A percentile compares a stretch with the other conserved stretches of the same genome.
Evolutionary conservation across 306 rosid genomes (phyloP).

Genomic region (Casuarina equisetifolia): DNA sequence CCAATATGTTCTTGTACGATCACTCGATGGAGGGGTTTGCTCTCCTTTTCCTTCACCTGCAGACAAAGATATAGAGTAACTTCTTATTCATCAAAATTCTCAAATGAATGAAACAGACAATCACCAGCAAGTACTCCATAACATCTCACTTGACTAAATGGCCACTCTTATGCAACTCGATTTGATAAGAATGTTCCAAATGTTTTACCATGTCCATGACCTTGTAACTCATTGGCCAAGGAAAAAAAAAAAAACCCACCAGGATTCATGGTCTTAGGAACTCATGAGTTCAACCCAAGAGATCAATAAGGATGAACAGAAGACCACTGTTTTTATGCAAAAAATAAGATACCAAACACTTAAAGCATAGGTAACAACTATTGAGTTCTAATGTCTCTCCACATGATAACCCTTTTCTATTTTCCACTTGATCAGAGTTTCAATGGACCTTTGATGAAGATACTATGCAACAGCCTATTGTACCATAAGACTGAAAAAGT

Average conservation of each 20-base stretch:
- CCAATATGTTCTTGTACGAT: slow-evolving; percentile 78
- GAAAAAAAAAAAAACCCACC: not conserved
- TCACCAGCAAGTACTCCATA: slow-evolving; percentile 12
- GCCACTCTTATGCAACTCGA: not conserved
- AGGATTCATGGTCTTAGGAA: not conserved
- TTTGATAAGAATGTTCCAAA: not conserved
- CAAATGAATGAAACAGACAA: slow-evolving; percentile 20
- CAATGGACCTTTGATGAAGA: not conserved
- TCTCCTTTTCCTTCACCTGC: slow-evolving; percentile 51
- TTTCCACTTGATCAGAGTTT: not conserved
- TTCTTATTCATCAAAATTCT: slow-evolving; percentile 19
- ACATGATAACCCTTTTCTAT: not conserved
- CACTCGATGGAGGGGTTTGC: slow-evolving; percentile 36
- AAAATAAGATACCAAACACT: not conserved
- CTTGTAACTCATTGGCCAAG: not conserved
- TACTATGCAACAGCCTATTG: not conserved
- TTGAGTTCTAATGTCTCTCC: slow-evolving; percentile 1
- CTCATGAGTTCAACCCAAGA: not conserved
- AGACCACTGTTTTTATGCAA: not conserved
- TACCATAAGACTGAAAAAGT: not conserved
- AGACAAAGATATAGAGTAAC: slow-evolving; percentile 27
- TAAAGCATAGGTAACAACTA: not conserved
- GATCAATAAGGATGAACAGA: not conserved
- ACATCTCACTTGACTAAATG: slow-evolving; percentile 6
- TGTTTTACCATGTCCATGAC: not conserved